Evolutionary conservation across 805 yeast genomes (phyloP), one percentile per base, ranked within the genome.

Genomic region (Sugiyamaella valdiviana): DNA sequence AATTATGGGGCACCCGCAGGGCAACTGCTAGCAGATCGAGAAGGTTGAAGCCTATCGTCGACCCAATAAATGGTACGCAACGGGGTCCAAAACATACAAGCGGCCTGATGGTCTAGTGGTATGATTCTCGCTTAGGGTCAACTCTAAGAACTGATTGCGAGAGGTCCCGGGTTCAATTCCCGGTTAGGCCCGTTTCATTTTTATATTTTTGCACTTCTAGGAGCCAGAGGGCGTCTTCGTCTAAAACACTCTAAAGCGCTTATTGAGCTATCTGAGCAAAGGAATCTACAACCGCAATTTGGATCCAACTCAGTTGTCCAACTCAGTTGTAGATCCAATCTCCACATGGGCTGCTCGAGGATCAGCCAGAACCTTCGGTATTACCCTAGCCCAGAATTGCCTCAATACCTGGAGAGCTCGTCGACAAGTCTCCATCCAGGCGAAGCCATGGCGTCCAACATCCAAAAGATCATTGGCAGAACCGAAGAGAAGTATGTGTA

Each of bases 401-500:
- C 29, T 24, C 9, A 10, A 6, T 26, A 26, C 32, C 26, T 23
- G 9, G 32, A n/a, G n/a, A n/a, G n/a, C n/a, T n/a, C n/a, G n/a
- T n/a, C n/a, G n/a, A n/a, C n/a, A n/a, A n/a, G n/a, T n/a, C n/a
- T n/a, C n/a, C n/a, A n/a, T n/a, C 40, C 12, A 37, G 14, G n/a
- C 16, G n/a, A 21, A 7, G 19, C 22, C 42, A 44, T 22, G 35
- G 38, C 38, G 44, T 45, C 48, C 16, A 50, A 46, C 22, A 41
- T 53, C 22, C 51, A 52, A 24, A 51, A 46, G 45, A 51, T 50
- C 23, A 51, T 57, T 24, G 55, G 51, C 16, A 45, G 61, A 36
- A 55, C 59, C 39, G 51, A 53, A 46, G 56, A 57, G 41, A 57
- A 55, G 55, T 55, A 42, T 16, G 48, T 15, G 19, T 19, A 15